Conservation (phyloP, 257 asterid species). For the Capsicum pubescens region DNA sequence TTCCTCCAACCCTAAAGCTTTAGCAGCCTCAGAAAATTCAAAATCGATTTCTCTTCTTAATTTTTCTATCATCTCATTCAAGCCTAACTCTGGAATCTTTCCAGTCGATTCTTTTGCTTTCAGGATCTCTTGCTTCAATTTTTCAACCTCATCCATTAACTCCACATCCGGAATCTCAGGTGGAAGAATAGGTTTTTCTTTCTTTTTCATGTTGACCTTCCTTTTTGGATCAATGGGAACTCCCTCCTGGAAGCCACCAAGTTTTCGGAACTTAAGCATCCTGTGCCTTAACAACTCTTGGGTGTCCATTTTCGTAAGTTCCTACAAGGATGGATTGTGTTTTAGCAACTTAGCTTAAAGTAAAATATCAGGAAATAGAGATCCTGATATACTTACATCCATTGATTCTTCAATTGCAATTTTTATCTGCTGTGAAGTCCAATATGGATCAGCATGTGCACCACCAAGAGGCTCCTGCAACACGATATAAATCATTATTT, state of each 20-base stretch:
- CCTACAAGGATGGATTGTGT: conserved; percentile 53
- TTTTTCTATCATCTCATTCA: conserved; percentile 57
- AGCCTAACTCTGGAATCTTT: conserved; percentile 41
- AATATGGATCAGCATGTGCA: conserved; percentile 88
- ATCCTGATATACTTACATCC: conserved; percentile 71
- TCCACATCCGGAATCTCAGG: conserved; percentile 53
- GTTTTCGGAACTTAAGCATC: conserved; percentile 66
- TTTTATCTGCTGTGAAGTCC: conserved; percentile 97
- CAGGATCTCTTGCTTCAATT: conserved; percentile 57
- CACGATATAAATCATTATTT: conserved; percentile 10
- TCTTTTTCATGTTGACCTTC: conserved; percentile 72
- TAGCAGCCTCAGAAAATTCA: conserved; percentile 72
- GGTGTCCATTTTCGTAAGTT: conserved; percentile 72
- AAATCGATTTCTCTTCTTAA: conserved; percentile 59
- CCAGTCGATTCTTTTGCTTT: conserved; percentile 54
- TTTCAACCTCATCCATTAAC: conserved; percentile 66
- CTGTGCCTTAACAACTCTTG: conserved; percentile 71
- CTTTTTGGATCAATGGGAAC: conserved; percentile 64
- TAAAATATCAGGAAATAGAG: conserved; percentile 19
- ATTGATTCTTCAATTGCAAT: conserved; percentile 73
- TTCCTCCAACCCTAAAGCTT: conserved; percentile 66
- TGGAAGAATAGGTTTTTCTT: conserved; percentile 56
- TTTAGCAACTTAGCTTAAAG: conserved; percentile 32
- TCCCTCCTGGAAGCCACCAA: conserved; percentile 78
- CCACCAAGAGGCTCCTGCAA: conserved; percentile 98